Evolutionary conservation across 78 protist genomes (phyloP).

Genomic region (Creolimax fragrantissima): DNA sequence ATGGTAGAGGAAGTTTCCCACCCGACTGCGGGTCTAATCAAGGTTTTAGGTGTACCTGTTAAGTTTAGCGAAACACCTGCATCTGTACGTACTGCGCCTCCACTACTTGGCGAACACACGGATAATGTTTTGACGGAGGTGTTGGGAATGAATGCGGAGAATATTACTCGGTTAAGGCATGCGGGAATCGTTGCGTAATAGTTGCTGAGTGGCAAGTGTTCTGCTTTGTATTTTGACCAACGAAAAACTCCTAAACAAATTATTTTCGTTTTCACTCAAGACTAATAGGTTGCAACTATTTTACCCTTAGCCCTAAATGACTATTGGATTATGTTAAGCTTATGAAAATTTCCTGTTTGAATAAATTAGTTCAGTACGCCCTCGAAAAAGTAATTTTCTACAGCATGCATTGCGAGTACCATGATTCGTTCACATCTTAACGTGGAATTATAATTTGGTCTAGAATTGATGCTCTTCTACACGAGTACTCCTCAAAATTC

Average conservation of each 20-base stretch:
- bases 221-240: not conserved
- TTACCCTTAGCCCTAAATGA: too few relatives aligned
- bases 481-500: not conserved
- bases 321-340: not conserved
- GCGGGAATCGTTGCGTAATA: not conserved
- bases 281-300: not conserved
- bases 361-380: not conserved
- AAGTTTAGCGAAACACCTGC: not conserved
- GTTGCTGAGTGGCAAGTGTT: not conserved
- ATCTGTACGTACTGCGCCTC: slow-evolving; percentile 2
- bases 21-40: not conserved
- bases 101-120: slow-evolving; percentile 9
- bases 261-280: not conserved
- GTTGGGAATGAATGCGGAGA: not conserved
- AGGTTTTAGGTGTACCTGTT: not conserved
- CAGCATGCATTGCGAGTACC: not conserved
- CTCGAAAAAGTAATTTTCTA: not conserved
- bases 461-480: not conserved
- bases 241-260: not conserved
- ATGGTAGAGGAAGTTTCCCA: not conserved
- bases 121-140: not conserved
- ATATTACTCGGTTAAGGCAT: not conserved
- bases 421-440: not conserved
- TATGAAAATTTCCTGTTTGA: not conserved
- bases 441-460: not conserved